Conservation (phyloP, 2,329 filamentous ascomycete genomes). For the Penicillium verrucosum region DNA sequence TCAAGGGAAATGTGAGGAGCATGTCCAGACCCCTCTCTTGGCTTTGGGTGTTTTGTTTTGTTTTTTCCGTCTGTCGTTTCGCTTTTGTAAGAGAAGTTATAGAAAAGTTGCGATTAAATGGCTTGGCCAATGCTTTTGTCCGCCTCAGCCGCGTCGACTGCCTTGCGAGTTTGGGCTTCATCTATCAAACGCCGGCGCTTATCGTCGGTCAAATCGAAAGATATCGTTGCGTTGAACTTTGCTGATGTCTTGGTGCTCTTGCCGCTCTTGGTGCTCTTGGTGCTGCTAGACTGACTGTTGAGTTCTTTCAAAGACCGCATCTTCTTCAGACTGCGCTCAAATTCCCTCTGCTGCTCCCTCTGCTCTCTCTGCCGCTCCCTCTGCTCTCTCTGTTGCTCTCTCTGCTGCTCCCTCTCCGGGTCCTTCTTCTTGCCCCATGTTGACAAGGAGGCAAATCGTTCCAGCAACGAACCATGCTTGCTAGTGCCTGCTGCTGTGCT, state of each 20-base stretch:
- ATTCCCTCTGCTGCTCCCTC: neutral
- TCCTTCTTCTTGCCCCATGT: conserved; percentile 16
- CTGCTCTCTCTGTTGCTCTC: neutral
- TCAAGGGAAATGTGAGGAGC: neutral
- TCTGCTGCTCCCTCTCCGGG: conserved; percentile 12
- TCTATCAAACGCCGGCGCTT: conserved; percentile 47
- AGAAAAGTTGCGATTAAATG: neutral
- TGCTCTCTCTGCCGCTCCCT: neutral
- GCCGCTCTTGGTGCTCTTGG: conserved; percentile 3
- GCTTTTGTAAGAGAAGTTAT: neutral
- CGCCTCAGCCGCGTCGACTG: conserved; percentile 18
- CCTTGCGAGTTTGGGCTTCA: conserved; percentile 45
- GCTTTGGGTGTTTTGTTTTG: neutral
- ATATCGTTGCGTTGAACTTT: conserved; percentile 26
- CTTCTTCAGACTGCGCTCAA: conserved; percentile 24
- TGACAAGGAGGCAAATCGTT: conserved; percentile 49
- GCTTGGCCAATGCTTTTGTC: neutral
- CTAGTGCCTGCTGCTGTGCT: conserved; percentile 20
- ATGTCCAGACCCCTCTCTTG: neutral
- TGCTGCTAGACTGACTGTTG: conserved; percentile 39
- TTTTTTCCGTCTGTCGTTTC: neutral
- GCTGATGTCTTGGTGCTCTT: conserved; percentile 25
- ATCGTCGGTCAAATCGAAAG: conserved; percentile 51
- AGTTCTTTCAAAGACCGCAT: conserved; percentile 50
- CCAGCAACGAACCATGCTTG: conserved; percentile 50